Base-by-base conservation (phyloP, 805 yeast species). In the Teunomyces gatunensis region DNA sequence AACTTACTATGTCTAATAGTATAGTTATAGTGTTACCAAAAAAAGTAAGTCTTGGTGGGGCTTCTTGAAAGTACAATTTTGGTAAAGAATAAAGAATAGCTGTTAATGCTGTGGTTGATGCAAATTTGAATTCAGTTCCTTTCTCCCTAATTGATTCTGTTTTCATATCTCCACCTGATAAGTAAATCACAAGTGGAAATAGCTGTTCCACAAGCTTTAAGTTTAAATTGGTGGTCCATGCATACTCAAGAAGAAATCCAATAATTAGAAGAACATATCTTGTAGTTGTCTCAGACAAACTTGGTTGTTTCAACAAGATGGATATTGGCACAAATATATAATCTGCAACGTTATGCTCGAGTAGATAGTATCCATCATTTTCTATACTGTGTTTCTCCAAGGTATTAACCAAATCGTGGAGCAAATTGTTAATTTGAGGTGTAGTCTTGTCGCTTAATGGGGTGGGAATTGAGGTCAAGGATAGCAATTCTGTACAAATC, bases 261-360 rank as follows among this genome's bases (percentile, higher is more conserved):
- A 71, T 42, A 5, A 71, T 60, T 3, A 54, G 51, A 17, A 73
- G 54, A 4, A 70, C 52, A 37, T 60, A 54, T 13, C 48, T 50
- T 3, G 58, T 52, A 2, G 62, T 58, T 1, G 46, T 25, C n/a
- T 54, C 60, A 13, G 51, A 49, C 5, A 71, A 54, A 4, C 32
- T 37, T 5, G 63, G 57, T 27, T 59, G 64, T 50, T 69, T 66
- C 18, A 73, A 51, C 27, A 69, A 50, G 40, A 53, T 59, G 4
- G 75, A 60, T 12, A 72, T 29, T 2, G 78, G 78, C 44, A 67
- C 69, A 49, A 73, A 73, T 2, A 73, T 57, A 49, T 72, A 72
- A 56, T 72, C 77, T 0, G 75, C 76, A 7, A 73, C 46, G 15
- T 61, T 67, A 3, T 63, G 47, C 2, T 71, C 57, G 2, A 72